A percentile compares a stretch with the other conserved stretches of the same genome.
These are phyloP conservation scores for Saposhnikovia divaricata DNA, from an alignment of 129 eudicot species.

Conservation along the genomic window DNA sequence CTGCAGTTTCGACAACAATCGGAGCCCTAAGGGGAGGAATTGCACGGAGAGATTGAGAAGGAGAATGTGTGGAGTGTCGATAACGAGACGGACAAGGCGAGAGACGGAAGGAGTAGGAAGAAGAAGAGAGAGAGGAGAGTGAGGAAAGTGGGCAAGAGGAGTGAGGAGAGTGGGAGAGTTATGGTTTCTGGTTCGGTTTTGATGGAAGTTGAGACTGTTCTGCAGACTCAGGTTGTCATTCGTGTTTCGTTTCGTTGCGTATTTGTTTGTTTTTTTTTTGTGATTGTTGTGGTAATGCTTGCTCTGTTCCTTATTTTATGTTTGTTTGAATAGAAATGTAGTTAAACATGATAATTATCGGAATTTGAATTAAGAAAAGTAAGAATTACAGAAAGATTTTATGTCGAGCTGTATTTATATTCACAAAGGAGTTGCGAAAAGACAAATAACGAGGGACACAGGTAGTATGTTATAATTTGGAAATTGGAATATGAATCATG, in stretches of 20 bases:
- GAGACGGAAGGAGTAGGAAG: conserved; percentile 24
- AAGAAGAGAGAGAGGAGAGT: conserved; percentile 30
- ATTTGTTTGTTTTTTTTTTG: neutral
- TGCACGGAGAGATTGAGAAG: conserved; percentile 32
- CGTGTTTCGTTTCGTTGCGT: neutral
- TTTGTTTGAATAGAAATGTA: too few species aligned
- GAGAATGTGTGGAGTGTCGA: conserved; percentile 96
- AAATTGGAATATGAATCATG: too few species aligned
- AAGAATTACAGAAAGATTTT: too few species aligned
- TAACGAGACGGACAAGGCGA: conserved; percentile 44
- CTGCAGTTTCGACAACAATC: conserved; percentile 25
- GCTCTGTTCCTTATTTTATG: neutral
- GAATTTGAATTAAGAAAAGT: too few species aligned
- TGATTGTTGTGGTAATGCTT: too few species aligned
- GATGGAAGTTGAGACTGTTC: conserved; percentile 68
- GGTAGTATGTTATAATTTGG: neutral
- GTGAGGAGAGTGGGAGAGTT: conserved; percentile 29
- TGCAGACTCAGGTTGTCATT: conserved; percentile 67
- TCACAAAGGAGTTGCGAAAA: too few species aligned
- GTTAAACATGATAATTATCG: neutral
- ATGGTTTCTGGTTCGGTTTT: conserved; percentile 78
- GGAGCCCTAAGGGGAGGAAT: conserved; percentile 10
- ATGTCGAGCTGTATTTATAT: too few species aligned
- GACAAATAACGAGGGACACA: neutral
- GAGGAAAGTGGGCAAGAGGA: conserved; percentile 16